Conservation (phyloP, 1,139 yeast genomes). For the Kodamaea alishanica region DNA sequence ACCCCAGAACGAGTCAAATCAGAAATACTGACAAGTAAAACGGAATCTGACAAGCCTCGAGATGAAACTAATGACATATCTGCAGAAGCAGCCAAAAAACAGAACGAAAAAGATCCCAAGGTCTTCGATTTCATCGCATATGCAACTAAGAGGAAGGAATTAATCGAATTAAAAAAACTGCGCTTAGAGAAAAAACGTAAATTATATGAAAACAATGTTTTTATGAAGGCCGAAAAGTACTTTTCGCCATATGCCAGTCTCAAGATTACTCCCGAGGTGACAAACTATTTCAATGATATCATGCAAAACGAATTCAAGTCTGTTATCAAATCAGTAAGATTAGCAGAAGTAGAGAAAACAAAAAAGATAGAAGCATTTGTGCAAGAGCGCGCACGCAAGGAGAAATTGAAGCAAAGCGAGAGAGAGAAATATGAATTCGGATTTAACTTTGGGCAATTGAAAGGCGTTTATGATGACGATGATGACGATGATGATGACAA, state of each 20-base stretch:
- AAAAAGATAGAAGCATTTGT: constrained; percentile 20
- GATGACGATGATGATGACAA: constrained; percentile 17
- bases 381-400: constrained; percentile 21
- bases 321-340: constrained; percentile 34
- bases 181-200: constrained; percentile 20
- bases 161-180: constrained; percentile 16
- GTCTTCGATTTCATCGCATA: constrained; percentile 54
- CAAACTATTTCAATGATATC: constrained; percentile 21
- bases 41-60: not conserved
- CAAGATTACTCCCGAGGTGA: constrained; percentile 24
- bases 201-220: constrained; percentile 31
- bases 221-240: constrained; percentile 44
- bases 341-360: constrained; percentile 26
- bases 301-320: constrained; percentile 34
- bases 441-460: constrained; percentile 26
- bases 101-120: constrained; percentile 12
- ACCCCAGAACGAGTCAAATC: not conserved
- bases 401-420: constrained; percentile 21
- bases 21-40: not conserved
- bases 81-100: not conserved
- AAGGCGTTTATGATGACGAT: constrained; percentile 23
- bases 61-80: not conserved
- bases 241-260: constrained; percentile 37
- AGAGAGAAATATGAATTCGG: constrained; percentile 25
- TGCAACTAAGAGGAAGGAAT: constrained; percentile 40